Base-by-base conservation (phyloP, 148 eudicot species). In the Arbutus unedo region DNA sequence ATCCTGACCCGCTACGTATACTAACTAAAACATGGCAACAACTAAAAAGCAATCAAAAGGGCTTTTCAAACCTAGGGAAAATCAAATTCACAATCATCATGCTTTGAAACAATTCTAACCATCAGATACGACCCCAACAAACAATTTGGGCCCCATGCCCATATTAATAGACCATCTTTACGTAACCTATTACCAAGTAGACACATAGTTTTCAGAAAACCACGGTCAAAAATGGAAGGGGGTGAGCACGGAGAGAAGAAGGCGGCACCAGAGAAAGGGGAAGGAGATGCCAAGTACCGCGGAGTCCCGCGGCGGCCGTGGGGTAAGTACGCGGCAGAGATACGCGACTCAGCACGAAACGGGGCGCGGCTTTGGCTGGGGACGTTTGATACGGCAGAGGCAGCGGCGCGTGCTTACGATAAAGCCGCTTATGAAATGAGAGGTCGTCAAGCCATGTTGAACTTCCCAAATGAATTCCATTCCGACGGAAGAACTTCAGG, bases 341-440 rank as follows among this genome's bases (percentile, higher is more conserved):
- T 84, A 2, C 78, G 85, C 3, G 82, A 84, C 53, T 68, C 82
- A 0, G 9, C 56, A 2, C 60, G 71, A 59, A 68, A 81, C 43
- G 83, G 86, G n/a, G 81, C 77, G 23, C 76, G 86, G 14, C 19
- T 81, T 10, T 84, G 86, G 86, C 80, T 84, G 0, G 86, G 86
- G 19, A 84, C 86, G 38, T 31, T 31, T 31, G 38, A 31, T 31
- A 31, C 38, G 38, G 38, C 38, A 1, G 38, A 31, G 38, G 11
- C 81, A 72, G 86, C 86, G 19, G 86, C 86, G 0, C 78, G 86
- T 51, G 86, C 86, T 3, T 84, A 84, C 23, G 86, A 84, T 57
- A 43, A 72, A 53, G 86, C 86, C 2, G 86, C 86, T 10, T 84
- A 80, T 47, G 38, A 13, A 13, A 31, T 84, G 64, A 81, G 81